Base-by-base conservation (phyloP, 768 basidiomycete species). In the Boletus tylopilopsis region DNA sequence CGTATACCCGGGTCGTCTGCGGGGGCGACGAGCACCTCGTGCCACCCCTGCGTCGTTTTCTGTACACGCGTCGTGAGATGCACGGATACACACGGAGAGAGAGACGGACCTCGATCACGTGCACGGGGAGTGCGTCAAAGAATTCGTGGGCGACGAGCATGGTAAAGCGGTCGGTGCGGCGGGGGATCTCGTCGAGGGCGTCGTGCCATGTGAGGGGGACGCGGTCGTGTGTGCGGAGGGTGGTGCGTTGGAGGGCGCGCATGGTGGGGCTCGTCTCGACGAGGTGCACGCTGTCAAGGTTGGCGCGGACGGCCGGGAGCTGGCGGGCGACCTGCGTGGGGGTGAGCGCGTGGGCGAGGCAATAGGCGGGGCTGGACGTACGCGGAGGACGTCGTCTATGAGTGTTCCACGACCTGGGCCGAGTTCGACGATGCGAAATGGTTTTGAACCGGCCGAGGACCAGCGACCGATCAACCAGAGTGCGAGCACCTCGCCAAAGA, bases 121-220 rank as follows among this genome's bases (percentile, higher is more conserved):
- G 90, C 40, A 97, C 84, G 0, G 96, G 95, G 37, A 99, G 75
- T 0, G 94, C 94, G 64, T 98, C 96, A 54, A 99, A 98, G 70
- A 98, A 95, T 63, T 98, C 96, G 67, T 99, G 94, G 0, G 96
- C 96, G 15, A 97, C 71, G 21, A 96, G 66, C 74, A 96, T 82
- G 0, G 93, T 94, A 66, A 84, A 97, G 42, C 67, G 64, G 10
- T 73, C 70, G 16, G 74, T 58, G 51, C 73, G 71, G 3, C 62
- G 68, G 0, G 76, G 68, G 1, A 99, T 69, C 16, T 91, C 82
- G 33, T 86, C 80, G 16, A 96, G 69, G 0, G 80, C 74, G 47
- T 87, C 78, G 56, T 87, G 79, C 93, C 94, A 97, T 2, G 76
- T 60, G 34, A 91, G 48, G 3, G 69, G 44, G 53, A 76, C 71